These are phyloP conservation scores for Monosporascus sp. DNA, from an alignment of 2,329 filamentous ascomycete genomes.

Conservation along the genomic window DNA sequence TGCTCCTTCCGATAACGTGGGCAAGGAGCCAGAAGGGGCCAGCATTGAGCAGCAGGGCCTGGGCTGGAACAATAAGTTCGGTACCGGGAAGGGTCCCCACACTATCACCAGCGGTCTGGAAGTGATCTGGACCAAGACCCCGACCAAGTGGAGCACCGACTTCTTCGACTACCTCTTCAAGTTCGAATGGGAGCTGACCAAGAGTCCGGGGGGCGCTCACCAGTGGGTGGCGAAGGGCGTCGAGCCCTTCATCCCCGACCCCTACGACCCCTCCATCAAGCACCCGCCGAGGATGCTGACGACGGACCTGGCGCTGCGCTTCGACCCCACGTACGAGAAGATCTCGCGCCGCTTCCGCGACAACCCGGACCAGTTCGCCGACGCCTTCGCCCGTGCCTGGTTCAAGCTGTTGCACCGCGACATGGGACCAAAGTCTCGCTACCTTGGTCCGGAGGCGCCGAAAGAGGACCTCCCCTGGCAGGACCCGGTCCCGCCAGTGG, in stretches of 20 bases:
- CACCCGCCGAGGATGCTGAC: conserved; percentile 73
- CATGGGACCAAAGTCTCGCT: conserved; percentile 65
- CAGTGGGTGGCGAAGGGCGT: conserved; percentile 71
- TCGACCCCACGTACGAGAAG: conserved; percentile 70
- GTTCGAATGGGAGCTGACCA: conserved; percentile 71
- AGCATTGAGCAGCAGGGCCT: conserved; percentile 62
- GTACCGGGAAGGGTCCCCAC: conserved; percentile 63
- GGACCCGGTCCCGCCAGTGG: conserved; percentile 59
- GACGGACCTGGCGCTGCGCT: conserved; percentile 66
- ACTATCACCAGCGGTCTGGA: conserved; percentile 73
- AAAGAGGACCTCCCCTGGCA: conserved; percentile 68
- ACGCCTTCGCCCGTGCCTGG: conserved; percentile 70
- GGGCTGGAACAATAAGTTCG: conserved; percentile 64
- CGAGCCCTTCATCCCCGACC: conserved; percentile 63
- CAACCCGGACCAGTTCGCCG: conserved; percentile 62
- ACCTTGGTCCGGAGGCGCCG: conserved; percentile 70
- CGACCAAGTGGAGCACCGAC: conserved; percentile 69
- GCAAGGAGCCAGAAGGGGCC: conserved; percentile 62
- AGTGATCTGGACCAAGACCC: conserved; percentile 73
- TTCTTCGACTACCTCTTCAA: conserved; percentile 74
- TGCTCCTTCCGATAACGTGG: conserved; percentile 57
- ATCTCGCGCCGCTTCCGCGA: conserved; percentile 66
- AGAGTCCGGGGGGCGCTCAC: conserved; percentile 70
- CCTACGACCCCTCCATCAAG: conserved; percentile 66
- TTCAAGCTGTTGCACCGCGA: conserved; percentile 82